Evolutionary conservation across 139 green algal species (phyloP), one percentile per base, ranked within the genome.

Genomic region (Closterium sp.): DNA sequence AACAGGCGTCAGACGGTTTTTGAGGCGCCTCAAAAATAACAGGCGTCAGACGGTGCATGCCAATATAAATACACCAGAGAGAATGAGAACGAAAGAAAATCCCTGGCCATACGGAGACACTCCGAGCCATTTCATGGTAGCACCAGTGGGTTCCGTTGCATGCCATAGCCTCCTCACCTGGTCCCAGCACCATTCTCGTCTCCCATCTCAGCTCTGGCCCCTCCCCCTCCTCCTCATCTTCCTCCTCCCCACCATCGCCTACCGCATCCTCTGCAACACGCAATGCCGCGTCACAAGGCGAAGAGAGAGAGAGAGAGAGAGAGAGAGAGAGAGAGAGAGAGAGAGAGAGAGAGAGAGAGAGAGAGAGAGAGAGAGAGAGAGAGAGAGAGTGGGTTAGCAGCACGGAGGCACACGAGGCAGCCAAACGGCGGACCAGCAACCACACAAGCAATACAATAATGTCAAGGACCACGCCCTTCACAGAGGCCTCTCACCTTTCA

Each of bases 121-220:
- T 28, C 25, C 16, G 55, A 28, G 55, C 55, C 55, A 76, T 76
- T 16, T 19, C 55, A 76, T 28, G 55, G 23, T 76, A 19, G 55
- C 55, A 28, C 16, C 55, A 12, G 55, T 76, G 55, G 25, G 55
- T 19, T 28, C 16, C 55, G 55, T 76, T 76, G 55, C 55, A 76
- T 76, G 55, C 55, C 38, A 66, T 66, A 10, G 6, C 38, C 12
- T 66, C 9, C 76, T 31, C 76, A 85, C 76, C 76, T 25, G 76
- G 76, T 5, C 90, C 90, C 21, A 93, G 90, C 35, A 93, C 84
- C 33, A 93, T 33, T 1, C 90, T 8, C 10, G 90, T 93, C 90
- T 93, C 31, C 90, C 90, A 93, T 32, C 35, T 64, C 86, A 93
- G 66, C 23, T 38, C 33, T 28, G 90, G 90, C 10, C 90, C 90